These are phyloP conservation scores for Termitomyces sp. DNA, from an alignment of 768 basidiomycete genomes.

Conservation along the genomic window DNA sequence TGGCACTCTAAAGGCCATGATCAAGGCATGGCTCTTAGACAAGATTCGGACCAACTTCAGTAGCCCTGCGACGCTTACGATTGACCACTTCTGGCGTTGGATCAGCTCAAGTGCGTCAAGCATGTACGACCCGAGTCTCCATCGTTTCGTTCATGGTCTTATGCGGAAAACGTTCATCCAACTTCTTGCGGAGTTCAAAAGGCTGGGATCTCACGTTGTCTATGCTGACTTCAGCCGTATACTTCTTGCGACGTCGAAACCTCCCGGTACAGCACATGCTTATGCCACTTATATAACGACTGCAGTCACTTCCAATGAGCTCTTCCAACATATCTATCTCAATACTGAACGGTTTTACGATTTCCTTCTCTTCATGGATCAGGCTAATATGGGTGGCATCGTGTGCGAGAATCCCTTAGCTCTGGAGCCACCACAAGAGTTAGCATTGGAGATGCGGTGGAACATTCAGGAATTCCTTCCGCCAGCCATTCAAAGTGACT, in stretches of 20 bases:
- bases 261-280: slow-evolving; percentile 90
- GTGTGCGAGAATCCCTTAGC: slow-evolving; percentile 78
- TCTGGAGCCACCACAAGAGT: slow-evolving; percentile 59
- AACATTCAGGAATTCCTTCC: slow-evolving; percentile 91
- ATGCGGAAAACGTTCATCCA: slow-evolving; percentile 99
- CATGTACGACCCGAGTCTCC: slow-evolving; percentile 90
- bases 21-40: slow-evolving; percentile 89
- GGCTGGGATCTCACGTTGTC: slow-evolving; percentile 88
- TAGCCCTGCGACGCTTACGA: slow-evolving; percentile 61
- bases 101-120: slow-evolving; percentile 78
- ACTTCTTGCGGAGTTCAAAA: slow-evolving; percentile 91
- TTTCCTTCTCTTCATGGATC: slow-evolving; percentile 93
- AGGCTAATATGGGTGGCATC: slow-evolving; percentile 86
- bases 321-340: slow-evolving; percentile 91
- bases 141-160: slow-evolving; percentile 88
- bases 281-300: slow-evolving; percentile 94
- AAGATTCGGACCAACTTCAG: slow-evolving; percentile 65
- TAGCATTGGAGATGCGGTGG: slow-evolving; percentile 83
- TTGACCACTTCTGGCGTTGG: slow-evolving; percentile 99
- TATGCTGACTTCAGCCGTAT: slow-evolving; percentile 92
- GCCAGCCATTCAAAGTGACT: slow-evolving; percentile 71
- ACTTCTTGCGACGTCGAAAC: slow-evolving; percentile 90
- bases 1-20: slow-evolving; percentile 76
- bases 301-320: slow-evolving; percentile 89
- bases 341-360: slow-evolving; percentile 89